These are phyloP conservation scores for Pilobolus umbonatus DNA, from an alignment of 192 early-diverging fungal species.

Conservation along the genomic window DNA sequence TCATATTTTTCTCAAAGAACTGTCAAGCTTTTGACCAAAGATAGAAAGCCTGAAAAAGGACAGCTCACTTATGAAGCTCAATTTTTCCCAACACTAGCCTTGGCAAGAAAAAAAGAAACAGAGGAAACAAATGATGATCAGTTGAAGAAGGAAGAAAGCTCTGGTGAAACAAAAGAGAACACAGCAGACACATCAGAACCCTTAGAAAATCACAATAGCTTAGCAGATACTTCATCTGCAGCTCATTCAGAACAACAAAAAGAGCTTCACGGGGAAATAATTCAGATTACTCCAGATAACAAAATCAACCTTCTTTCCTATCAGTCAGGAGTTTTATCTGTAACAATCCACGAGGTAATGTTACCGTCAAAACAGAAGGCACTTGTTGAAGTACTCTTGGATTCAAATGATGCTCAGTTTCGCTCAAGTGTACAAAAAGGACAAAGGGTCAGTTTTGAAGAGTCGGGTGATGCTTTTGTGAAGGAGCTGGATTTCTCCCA, in stretches of 20 bases:
- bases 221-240: constrained; percentile 8
- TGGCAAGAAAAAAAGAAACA: background rate
- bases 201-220: background rate
- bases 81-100: constrained; percentile 11
- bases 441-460: constrained; percentile 27
- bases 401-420: constrained; percentile 41
- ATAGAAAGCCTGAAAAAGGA: constrained; percentile 5
- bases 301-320: constrained; percentile 26
- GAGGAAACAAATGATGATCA: background rate
- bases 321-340: constrained; percentile 48
- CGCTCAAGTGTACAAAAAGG: constrained; percentile 35
- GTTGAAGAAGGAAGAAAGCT: background rate
- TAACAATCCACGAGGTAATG: constrained; percentile 43
- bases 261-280: constrained; percentile 32
- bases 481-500: constrained; percentile 56
- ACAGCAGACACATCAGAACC: background rate
- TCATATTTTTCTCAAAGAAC: background rate
- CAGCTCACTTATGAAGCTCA: background rate
- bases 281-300: constrained; percentile 20
- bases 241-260: constrained; percentile 7
- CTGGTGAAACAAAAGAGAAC: background rate
- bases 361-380: constrained; percentile 12
- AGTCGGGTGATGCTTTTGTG: constrained; percentile 49
- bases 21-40: constrained; percentile 2
- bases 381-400: constrained; percentile 45